phyloP scores from a whole-genome alignment of 1,284 basidiomycete species.

The Anthracocystis setariae region DNA sequence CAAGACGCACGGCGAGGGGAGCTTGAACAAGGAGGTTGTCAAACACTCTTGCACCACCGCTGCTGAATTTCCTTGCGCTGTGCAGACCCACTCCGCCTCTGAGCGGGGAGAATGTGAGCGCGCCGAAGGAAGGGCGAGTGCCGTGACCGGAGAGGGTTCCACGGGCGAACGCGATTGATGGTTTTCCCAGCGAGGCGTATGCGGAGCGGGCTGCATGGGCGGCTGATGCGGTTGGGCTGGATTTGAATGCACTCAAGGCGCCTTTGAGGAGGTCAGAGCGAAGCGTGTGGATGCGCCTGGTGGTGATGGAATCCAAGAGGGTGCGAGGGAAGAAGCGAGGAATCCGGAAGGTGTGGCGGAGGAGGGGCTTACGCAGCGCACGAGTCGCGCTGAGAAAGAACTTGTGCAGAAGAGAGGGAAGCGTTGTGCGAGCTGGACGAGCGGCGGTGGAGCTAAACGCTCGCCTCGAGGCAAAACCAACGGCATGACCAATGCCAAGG shows the following conservation, averaged over 20 bases:
- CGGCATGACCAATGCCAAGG: background rate
- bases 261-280: constrained; percentile 22
- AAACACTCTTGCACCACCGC: constrained; percentile 33
- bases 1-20: constrained; percentile 41
- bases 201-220: background rate
- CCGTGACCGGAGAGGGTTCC: constrained; percentile 24
- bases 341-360: background rate
- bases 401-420: background rate
- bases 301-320: background rate
- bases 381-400: background rate
- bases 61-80: constrained; percentile 31
- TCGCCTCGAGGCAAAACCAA: constrained; percentile 3
- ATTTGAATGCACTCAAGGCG: constrained; percentile 10
- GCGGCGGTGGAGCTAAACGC: constrained; percentile 3
- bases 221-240: background rate
- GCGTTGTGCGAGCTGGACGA: background rate
- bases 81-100: constrained; percentile 34
- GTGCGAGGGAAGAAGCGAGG: background rate
- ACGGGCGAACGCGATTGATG: constrained; percentile 17
- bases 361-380: background rate
- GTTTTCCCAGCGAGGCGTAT: constrained; percentile 9
- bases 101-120: constrained; percentile 20
- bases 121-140: constrained; percentile 14
- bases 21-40: constrained; percentile 47
- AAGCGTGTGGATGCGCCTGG: background rate